These are phyloP conservation scores for Tolypocladium tropicale DNA, from an alignment of 2,329 filamentous ascomycete genomes.

Conservation along the genomic window DNA sequence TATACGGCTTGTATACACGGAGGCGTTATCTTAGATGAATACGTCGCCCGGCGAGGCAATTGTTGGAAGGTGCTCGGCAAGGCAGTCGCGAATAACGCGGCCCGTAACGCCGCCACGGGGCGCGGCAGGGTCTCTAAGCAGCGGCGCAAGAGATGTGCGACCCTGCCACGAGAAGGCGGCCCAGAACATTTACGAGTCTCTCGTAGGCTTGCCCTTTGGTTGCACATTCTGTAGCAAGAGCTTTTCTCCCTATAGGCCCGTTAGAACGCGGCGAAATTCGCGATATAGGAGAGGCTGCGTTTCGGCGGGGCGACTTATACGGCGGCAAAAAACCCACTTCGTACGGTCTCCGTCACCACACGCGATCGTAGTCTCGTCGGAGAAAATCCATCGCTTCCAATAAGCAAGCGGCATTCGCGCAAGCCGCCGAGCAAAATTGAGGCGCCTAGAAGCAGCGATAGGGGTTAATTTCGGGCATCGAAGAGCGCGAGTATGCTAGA, in stretches of 20 bases:
- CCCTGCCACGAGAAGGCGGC: background rate
- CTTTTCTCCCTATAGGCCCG: background rate
- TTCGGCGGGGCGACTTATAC: too few relatives aligned
- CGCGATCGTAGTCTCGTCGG: background rate
- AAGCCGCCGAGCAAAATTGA: background rate
- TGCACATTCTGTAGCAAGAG: background rate
- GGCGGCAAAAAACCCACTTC: background rate
- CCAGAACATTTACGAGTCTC: conserved; percentile 5
- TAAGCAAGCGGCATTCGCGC: background rate
- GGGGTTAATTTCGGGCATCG: background rate
- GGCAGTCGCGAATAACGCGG: conserved; percentile 2
- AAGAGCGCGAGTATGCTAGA: background rate
- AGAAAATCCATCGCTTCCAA: background rate
- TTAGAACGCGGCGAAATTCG: background rate
- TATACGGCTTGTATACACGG: background rate
- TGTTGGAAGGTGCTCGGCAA: conserved; percentile 4
- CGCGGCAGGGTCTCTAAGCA: conserved; percentile 2
- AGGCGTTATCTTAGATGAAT: conserved; percentile 6
- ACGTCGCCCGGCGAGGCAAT: conserved; percentile 4
- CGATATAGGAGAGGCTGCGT: too few relatives aligned
- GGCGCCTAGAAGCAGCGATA: background rate
- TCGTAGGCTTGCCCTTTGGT: conserved; percentile 2
- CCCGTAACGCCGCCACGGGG: conserved; percentile 2
- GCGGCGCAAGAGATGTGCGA: background rate
- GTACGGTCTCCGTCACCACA: background rate